Conservation (phyloP, 768 basidiomycete species). For the Termitomyces sp. region DNA sequence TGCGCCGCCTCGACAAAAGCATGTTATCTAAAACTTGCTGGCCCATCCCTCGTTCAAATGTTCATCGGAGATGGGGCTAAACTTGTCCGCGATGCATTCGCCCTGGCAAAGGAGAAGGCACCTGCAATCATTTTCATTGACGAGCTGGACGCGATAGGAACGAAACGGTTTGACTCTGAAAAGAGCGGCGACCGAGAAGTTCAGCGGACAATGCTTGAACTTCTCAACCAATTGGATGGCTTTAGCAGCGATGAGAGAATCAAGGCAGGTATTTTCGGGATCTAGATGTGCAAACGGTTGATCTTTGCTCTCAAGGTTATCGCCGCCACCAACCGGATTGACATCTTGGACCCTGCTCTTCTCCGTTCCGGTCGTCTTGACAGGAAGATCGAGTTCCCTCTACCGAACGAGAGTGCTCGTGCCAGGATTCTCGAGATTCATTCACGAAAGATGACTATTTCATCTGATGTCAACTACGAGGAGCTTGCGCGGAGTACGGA, state of each 20-base stretch:
- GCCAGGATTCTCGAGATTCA: slow-evolving; percentile 96
- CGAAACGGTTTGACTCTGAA: slow-evolving; percentile 97
- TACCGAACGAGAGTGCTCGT: slow-evolving; percentile 94
- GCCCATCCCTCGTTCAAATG: slow-evolving; percentile 98
- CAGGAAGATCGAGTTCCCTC: slow-evolving; percentile 97
- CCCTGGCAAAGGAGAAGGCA: slow-evolving; percentile 95
- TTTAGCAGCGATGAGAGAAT: slow-evolving; percentile 97
- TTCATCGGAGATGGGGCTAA: slow-evolving; percentile 99
- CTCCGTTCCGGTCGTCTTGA: slow-evolving; percentile 97
- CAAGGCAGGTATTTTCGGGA: slow-evolving; percentile 53
- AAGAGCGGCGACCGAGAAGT: slow-evolving; percentile 99
- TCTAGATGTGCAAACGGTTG: slow-evolving; percentile 3
- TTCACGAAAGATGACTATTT: slow-evolving; percentile 90
- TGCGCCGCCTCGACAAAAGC: slow-evolving; percentile 98
- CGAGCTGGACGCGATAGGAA: slow-evolving; percentile 97
- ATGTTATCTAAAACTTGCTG: slow-evolving; percentile 96
- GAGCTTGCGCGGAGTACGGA: slow-evolving; percentile 96
- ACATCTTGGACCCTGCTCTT: slow-evolving; percentile 97
- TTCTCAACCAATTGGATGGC: slow-evolving; percentile 96
- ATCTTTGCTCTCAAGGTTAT: slow-evolving; percentile 62
- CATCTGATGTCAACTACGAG: slow-evolving; percentile 89
- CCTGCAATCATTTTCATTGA: slow-evolving; percentile 99
- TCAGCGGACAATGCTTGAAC: slow-evolving; percentile 99
- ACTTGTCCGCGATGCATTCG: slow-evolving; percentile 96
- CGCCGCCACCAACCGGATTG: slow-evolving; percentile 97